Evolutionary conservation across 257 asterid species (phyloP).

Genomic region (Scutellaria baicalensis): DNA sequence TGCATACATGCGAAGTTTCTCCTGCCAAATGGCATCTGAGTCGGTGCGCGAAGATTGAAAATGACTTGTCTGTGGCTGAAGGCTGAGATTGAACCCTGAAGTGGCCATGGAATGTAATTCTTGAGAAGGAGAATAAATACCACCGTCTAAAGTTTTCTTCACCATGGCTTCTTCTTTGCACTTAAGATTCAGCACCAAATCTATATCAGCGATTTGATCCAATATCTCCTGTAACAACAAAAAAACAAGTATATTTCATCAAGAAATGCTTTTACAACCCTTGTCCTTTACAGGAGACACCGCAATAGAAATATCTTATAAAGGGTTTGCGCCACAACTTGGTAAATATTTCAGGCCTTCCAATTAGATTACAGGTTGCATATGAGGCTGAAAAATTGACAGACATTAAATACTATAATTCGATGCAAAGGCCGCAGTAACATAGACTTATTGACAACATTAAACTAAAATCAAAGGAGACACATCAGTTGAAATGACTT

Average conservation of each 20-base stretch:
- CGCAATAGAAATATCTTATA: neutral
- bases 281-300: neutral
- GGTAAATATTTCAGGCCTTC: neutral
- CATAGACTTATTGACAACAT: neutral
- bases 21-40: constrained; percentile 37
- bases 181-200: constrained; percentile 80
- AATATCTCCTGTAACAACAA: constrained; percentile 59
- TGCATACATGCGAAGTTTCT: constrained; percentile 38
- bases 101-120: constrained; percentile 35
- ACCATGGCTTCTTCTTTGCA: constrained; percentile 33
- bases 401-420: neutral
- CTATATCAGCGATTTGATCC: constrained; percentile 70
- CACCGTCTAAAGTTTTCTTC: constrained; percentile 26
- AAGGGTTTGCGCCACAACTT: neutral
- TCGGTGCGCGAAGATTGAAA: constrained; percentile 27
- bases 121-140: constrained; percentile 38
- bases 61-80: constrained; percentile 23
- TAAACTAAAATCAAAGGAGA: neutral
- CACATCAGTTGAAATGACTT: neutral
- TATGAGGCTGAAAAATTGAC: neutral
- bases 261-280: neutral
- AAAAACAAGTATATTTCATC: neutral
- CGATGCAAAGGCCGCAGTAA: neutral
- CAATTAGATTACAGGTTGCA: neutral
- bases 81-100: constrained; percentile 38